phyloP scores from a whole-genome alignment of 1,284 basidiomycete species.

The Ganoderma multipileum region DNA sequence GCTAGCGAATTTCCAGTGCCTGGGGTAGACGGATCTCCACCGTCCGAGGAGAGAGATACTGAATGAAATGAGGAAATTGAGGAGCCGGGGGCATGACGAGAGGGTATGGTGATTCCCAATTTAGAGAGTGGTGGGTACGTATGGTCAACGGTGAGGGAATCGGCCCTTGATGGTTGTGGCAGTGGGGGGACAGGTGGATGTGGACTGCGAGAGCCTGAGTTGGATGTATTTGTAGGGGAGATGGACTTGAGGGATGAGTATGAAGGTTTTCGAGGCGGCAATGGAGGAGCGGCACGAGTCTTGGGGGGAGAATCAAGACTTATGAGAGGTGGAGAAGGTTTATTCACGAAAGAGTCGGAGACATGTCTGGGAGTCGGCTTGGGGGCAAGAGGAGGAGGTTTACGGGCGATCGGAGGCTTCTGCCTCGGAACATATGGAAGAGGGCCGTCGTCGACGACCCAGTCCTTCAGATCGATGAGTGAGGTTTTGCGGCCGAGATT shows the following conservation, averaged over 20 bases:
- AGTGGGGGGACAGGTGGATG: slow-evolving; percentile 17
- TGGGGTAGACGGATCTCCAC: slow-evolving; percentile 51
- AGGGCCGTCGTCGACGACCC: slow-evolving; percentile 71
- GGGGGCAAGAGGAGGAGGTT: slow-evolving; percentile 21
- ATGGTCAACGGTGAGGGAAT: slow-evolving; percentile 59
- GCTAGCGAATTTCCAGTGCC: slow-evolving; percentile 43
- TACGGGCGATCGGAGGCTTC: slow-evolving; percentile 28
- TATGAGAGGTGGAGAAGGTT: slow-evolving; percentile 54
- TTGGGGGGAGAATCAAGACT: slow-evolving; percentile 53
- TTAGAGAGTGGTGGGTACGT: slow-evolving; percentile 59
- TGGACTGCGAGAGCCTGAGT: slow-evolving; percentile 35
- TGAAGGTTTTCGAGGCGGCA: slow-evolving; percentile 72
- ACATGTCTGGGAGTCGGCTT: slow-evolving; percentile 33
- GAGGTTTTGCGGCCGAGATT: slow-evolving; percentile 64
- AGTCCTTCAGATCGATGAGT: slow-evolving; percentile 75
- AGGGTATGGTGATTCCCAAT: slow-evolving; percentile 43
- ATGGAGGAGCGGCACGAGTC: slow-evolving; percentile 50
- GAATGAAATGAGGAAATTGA: slow-evolving; percentile 84
- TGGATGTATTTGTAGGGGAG: slow-evolving; percentile 40
- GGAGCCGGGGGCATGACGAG: slow-evolving; percentile 63
- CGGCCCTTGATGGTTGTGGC: slow-evolving; percentile 28
- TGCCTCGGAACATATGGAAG: slow-evolving; percentile 39
- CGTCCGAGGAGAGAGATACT: slow-evolving; percentile 77
- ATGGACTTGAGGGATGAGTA: slow-evolving; percentile 53
- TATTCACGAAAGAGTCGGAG: slow-evolving; percentile 30